Percentiles rank a stretch among this genome's conserved stretches.
These are phyloP conservation scores for Lycium ferocissimum DNA, from an alignment of 257 asterid genomes.

Conservation along the genomic window DNA sequence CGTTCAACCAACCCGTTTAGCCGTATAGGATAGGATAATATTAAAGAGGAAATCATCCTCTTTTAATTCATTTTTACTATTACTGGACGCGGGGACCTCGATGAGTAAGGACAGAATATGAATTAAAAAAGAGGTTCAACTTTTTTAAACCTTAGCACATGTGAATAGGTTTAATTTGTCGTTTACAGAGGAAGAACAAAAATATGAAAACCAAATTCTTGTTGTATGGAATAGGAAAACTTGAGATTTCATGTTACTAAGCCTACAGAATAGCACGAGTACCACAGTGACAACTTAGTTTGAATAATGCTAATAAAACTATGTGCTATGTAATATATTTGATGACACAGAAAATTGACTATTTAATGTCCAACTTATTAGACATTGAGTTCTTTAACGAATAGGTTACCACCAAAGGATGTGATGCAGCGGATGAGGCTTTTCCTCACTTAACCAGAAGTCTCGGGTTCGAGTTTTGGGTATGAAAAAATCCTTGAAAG, in stretches of 20 bases:
- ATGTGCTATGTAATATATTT: not conserved
- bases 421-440: too few species aligned
- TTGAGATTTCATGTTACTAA: not conserved
- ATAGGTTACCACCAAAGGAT: too few species aligned
- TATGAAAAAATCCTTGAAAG: too few species aligned
- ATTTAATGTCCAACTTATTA: too few species aligned
- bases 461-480: too few species aligned
- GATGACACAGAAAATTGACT: not conserved
- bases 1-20: not conserved
- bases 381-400: too few species aligned
- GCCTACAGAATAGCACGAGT: not conserved
- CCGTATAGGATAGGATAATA: not conserved
- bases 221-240: not conserved
- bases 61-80: not conserved
- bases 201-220: not conserved
- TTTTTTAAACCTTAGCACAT: not conserved
- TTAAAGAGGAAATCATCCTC: not conserved
- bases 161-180: not conserved
- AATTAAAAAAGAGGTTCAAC: not conserved
- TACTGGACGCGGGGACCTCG: not conserved
- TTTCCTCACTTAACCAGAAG: too few species aligned
- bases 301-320: not conserved
- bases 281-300: not conserved
- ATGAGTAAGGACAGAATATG: not conserved
- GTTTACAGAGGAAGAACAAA: not conserved